A percentile compares a stretch with the other conserved stretches of the same genome.
Evolutionary conservation across 169 alveolate species (phyloP).

Genomic region (Plasmodium billcollinsi): DNA sequence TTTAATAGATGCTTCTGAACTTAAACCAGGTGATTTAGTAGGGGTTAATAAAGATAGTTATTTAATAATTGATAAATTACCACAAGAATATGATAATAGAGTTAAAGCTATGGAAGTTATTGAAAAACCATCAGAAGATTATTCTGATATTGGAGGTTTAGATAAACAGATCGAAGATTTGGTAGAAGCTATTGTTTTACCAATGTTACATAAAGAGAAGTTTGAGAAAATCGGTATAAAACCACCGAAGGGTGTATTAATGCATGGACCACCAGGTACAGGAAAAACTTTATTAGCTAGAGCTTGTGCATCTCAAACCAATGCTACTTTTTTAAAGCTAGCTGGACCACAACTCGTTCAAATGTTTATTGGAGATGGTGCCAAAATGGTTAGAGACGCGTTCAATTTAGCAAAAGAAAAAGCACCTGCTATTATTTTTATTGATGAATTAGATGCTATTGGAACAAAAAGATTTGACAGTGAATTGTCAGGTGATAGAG

Average conservation of each 20-base stretch:
- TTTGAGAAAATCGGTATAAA: constrained; percentile 98
- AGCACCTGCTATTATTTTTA: constrained; percentile 99
- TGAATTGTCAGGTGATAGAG: constrained; percentile 98
- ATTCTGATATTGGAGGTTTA: constrained; percentile 99
- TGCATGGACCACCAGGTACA: constrained; percentile 99
- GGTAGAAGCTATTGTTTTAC: constrained; percentile 99
- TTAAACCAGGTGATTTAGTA: constrained; percentile 97
- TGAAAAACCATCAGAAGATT: constrained; percentile 99
- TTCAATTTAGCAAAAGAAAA: constrained; percentile 98
- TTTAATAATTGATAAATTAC: constrained; percentile 98
- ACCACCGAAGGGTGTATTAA: constrained; percentile 99
- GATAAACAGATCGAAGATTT: constrained; percentile 99
- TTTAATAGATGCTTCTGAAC: constrained; percentile 92
- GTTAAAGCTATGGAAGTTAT: constrained; percentile 99
- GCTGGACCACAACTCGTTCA: constrained; percentile 99
- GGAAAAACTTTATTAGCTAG: constrained; percentile 95
- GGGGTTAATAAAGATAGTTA: constrained; percentile 99
- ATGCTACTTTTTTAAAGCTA: constrained; percentile 98
- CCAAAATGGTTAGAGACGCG: constrained; percentile 99
- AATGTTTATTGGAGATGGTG: constrained; percentile 99
- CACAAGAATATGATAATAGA: constrained; percentile 99
- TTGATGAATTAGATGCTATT: constrained; percentile 99
- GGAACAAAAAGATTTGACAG: constrained; percentile 97
- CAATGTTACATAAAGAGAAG: constrained; percentile 98
- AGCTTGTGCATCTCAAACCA: constrained; percentile 97